Base-by-base conservation (phyloP, 2,329 filamentous ascomycete genomes). In the Paraconiothyrium brasiliense region DNA sequence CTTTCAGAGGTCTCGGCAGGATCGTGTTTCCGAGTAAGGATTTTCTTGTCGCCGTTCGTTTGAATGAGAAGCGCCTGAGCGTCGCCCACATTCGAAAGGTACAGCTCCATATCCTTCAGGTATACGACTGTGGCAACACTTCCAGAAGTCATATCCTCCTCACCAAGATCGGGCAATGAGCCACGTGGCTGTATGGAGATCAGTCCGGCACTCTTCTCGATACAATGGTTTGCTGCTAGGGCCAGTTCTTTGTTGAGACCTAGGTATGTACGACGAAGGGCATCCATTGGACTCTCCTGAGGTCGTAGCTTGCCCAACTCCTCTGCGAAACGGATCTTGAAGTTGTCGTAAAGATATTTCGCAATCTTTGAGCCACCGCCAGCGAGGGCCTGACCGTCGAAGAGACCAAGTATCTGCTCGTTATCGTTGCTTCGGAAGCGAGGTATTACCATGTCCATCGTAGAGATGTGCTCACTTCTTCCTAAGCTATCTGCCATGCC, bases 401-500 rank as follows among this genome's bases (percentile, higher is more conserved):
- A 99, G 78, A 99, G 86, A n/a, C 94, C 95, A 49, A 99, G 82
- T 1, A 99, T 85, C 48, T 92, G 94, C 78, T 98, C 94, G 47
- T 92, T 90, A 68, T 98, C 93, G 56, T 91, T 92, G 16, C 93
- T 92, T 73, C 94, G 91, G 81, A 97, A 95, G 49, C 92, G 89
- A 11, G 95, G 95, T 34, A 98, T 92, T 22, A 99, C 93, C 80
- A 99, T 90, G 76, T 99, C 95, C 61, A 98, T 90, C 2, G 94
- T 97, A 5, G 95, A 98, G 55, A 99, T 82, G 77, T 99, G 95
- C 78, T 99, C 95, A 70, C 94, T 94, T 73, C 89, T 92, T 43
- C 95, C 95, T 14, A 99, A 84, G 14, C 92, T 96, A 79, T 99
- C 95, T 8, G 95, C 95, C 94, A 99, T 97, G 63, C 95, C 95